Base-by-base conservation (phyloP, 2,329 filamentous ascomycete species). In the Aspergillus fumigatus region DNA sequence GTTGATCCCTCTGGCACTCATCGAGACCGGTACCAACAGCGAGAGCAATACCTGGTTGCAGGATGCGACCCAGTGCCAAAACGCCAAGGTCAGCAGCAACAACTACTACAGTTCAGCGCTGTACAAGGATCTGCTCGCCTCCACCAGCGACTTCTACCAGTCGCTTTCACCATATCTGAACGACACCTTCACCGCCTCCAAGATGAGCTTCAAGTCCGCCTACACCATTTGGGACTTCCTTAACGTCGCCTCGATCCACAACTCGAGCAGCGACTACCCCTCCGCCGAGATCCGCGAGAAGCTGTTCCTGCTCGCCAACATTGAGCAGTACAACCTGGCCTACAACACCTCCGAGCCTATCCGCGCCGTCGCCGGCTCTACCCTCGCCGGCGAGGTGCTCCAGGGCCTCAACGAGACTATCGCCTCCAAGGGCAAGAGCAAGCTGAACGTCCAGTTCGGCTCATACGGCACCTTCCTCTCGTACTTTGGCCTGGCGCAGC, bases 311-410 rank as follows among this genome's bases (percentile, higher is more conserved):
- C 84, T 94, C 32, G 92, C 92, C 64, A 86, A 92, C 70, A 77
- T 79, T 57, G 89, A 94, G 73, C 89, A 97, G 73, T 96, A 84
- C 79, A 88, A 87, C 67, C 84, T 94, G 14, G 90, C 90, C 53
- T 95, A 88, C 83, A 93, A 95, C 76, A 75, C 78, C 65, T 73
- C 74, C 2, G 75, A 78, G 43, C 64, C 72, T n/a, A 71, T 77
- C 53, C 77, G 77, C 25, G 77, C 78, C 17, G 79, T 79, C 7
- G 79, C 81, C 50, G 84, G 85, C 40, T 84, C 86, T 1, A 83
- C 85, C 53, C 76, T 97, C 17, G 83, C 82, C 8, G 83, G 95
- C 19, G 73, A 84, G 43, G 79, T 87, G 19, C 78, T 81, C 35
- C 72, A 80, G 35, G 70, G 69, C 9, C 73, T 80, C 51, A 77